phyloP scores from a whole-genome alignment of 192 early-diverging fungal genomes.

The Coemansia sp. region DNA sequence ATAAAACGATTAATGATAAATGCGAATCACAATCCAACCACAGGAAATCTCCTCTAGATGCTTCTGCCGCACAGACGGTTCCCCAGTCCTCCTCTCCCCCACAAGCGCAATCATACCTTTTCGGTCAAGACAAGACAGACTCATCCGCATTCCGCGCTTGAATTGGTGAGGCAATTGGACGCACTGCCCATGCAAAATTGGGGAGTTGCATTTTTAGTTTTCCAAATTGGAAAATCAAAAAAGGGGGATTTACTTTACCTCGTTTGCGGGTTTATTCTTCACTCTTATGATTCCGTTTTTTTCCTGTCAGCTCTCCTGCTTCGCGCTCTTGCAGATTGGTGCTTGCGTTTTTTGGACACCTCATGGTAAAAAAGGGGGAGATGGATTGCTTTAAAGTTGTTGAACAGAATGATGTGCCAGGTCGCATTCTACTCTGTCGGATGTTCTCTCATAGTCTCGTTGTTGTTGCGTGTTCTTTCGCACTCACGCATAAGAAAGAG shows the following conservation, averaged over 20 bases:
- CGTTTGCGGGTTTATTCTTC: slow-evolving; percentile 2
- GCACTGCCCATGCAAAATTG: neutral
- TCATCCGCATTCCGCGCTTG: neutral
- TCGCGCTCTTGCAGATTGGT: neutral
- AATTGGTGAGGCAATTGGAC: neutral
- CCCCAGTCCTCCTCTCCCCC: too few relatives aligned
- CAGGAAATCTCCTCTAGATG: too few relatives aligned
- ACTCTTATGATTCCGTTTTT: slow-evolving; percentile 2
- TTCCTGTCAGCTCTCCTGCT: neutral
- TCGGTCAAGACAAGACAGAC: neutral
- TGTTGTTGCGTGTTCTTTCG: too few relatives aligned
- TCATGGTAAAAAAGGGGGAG: neutral
- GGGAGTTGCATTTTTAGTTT: slow-evolving; percentile 5
- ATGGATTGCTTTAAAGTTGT: slow-evolving; percentile 2
- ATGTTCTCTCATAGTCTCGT: neutral
- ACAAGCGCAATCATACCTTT: neutral
- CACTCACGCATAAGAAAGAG: too few relatives aligned
- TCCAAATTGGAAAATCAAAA: slow-evolving; percentile 1
- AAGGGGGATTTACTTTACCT: slow-evolving; percentile 10
- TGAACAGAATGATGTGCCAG: neutral
- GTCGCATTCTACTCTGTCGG: slow-evolving; percentile 2
- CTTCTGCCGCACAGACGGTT: too few relatives aligned
- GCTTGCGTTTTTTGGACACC: neutral
- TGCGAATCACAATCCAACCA: too few relatives aligned
- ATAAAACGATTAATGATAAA: too few relatives aligned